These are phyloP conservation scores for Xylaria palmicola DNA, from an alignment of 495 filamentous ascomycete genomes.

Conservation along the genomic window DNA sequence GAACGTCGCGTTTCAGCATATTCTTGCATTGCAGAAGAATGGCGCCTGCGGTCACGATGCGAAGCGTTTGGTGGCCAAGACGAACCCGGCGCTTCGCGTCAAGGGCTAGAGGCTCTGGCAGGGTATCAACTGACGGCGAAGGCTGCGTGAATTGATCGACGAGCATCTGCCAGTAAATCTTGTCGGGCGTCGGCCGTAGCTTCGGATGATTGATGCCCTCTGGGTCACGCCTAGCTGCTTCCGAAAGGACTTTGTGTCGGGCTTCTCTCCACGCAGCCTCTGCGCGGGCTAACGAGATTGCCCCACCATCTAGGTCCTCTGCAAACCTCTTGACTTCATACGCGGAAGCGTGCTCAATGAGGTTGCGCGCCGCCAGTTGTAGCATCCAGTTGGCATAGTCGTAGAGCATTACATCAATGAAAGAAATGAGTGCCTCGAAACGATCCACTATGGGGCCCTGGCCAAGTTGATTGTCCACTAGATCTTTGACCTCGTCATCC, in stretches of 20 bases:
- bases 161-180: conserved; percentile 78
- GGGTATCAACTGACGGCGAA: conserved; percentile 49
- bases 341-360: conserved; percentile 74
- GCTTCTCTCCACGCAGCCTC: conserved; percentile 72
- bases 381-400: conserved; percentile 96
- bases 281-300: conserved; percentile 59
- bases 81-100: conserved; percentile 68
- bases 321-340: conserved; percentile 83
- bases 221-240: conserved; percentile 70
- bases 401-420: conserved; percentile 88
- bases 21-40: conserved; percentile 94
- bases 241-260: conserved; percentile 64
- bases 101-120: conserved; percentile 85
- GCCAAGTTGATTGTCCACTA: conserved; percentile 66
- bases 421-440: conserved; percentile 75
- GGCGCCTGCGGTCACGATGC: conserved; percentile 73
- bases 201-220: conserved; percentile 59
- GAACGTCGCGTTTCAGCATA: conserved; percentile 86
- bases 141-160: conserved; percentile 54
- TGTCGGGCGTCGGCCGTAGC: conserved; percentile 59
- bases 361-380: conserved; percentile 71
- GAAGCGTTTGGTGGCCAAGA: conserved; percentile 66
- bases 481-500: conserved; percentile 77
- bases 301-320: conserved; percentile 61
- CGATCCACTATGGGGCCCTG: conserved; percentile 81